phyloP scores from a whole-genome alignment of 805 yeast species.

The Candida insectorum region DNA sequence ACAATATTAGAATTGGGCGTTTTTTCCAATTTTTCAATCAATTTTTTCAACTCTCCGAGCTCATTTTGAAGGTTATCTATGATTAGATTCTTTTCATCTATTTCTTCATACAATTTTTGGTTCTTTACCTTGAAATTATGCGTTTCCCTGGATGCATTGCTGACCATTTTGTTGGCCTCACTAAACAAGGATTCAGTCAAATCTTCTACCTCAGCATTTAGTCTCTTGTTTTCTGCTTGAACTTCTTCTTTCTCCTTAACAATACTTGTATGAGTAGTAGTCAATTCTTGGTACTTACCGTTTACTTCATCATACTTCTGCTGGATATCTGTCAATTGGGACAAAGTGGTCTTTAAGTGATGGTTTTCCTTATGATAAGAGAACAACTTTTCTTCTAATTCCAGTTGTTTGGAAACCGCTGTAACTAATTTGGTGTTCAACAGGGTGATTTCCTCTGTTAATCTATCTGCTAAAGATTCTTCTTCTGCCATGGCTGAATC shows the following conservation, averaged over 20 bases:
- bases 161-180: conserved; percentile 84
- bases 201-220: conserved; percentile 77
- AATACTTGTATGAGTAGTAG: not conserved
- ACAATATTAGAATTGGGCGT: not conserved
- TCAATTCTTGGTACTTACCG: conserved; percentile 16
- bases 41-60: conserved; percentile 58
- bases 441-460: conserved; percentile 53
- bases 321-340: conserved; percentile 20
- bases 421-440: conserved; percentile 60
- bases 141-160: conserved; percentile 68
- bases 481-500: conserved; percentile 7
- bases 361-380: conserved; percentile 36
- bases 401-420: conserved; percentile 55
- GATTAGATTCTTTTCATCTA: conserved; percentile 67
- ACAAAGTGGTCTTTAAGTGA: conserved; percentile 21
- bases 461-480: conserved; percentile 25
- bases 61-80: conserved; percentile 66
- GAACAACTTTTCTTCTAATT: conserved; percentile 47
- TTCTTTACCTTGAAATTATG: conserved; percentile 59
- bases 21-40: conserved; percentile 36
- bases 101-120: conserved; percentile 45
- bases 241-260: conserved; percentile 41
- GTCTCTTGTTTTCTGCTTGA: conserved; percentile 54
- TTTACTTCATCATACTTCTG: conserved; percentile 29
- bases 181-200: conserved; percentile 71